Evolutionary conservation across 139 green algal species (phyloP).

Genomic region (Micractinium conductrix): DNA sequence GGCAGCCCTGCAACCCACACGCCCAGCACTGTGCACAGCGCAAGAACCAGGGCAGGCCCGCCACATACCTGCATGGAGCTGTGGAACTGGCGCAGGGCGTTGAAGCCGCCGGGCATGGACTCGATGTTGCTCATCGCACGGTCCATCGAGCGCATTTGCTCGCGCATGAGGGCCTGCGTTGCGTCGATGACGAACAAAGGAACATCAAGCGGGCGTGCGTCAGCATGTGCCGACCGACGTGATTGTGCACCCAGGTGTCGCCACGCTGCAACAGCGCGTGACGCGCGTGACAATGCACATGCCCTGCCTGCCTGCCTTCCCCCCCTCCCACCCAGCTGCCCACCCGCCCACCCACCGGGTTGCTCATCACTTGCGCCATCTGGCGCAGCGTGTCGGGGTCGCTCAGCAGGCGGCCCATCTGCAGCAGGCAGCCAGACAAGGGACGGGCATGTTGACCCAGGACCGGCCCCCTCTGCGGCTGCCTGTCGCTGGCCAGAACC

Average conservation of each 20-base stretch:
- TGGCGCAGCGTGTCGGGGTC: conserved; percentile 90
- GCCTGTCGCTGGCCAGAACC: too few species aligned
- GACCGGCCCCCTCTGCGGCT: too few species aligned
- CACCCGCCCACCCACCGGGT: conserved; percentile 71
- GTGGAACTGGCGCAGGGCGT: conserved; percentile 92
- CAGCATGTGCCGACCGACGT: too few species aligned
- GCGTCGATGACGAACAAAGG: too few species aligned
- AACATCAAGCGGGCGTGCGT: too few species aligned
- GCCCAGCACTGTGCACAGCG: not conserved
- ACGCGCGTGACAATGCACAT: too few species aligned
- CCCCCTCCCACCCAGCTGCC: not conserved
- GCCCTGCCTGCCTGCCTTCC: not conserved
- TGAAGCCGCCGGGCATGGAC: conserved; percentile 94
- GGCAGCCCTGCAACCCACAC: not conserved
- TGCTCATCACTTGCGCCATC: conserved; percentile 79
- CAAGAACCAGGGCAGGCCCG: not conserved
- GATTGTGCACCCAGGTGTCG: too few species aligned
- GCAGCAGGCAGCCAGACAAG: conserved; percentile 45
- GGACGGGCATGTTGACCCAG: too few species aligned
- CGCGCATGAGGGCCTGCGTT: conserved; percentile 88
- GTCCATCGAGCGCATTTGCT: conserved; percentile 93
- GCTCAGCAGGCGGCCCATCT: conserved; percentile 90
- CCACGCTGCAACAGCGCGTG: too few species aligned
- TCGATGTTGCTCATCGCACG: conserved; percentile 95
- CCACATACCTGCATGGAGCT: conserved; percentile 77